These are phyloP conservation scores for Neurospora tetraspora DNA, from an alignment of 495 filamentous ascomycete genomes.

Conservation along the genomic window DNA sequence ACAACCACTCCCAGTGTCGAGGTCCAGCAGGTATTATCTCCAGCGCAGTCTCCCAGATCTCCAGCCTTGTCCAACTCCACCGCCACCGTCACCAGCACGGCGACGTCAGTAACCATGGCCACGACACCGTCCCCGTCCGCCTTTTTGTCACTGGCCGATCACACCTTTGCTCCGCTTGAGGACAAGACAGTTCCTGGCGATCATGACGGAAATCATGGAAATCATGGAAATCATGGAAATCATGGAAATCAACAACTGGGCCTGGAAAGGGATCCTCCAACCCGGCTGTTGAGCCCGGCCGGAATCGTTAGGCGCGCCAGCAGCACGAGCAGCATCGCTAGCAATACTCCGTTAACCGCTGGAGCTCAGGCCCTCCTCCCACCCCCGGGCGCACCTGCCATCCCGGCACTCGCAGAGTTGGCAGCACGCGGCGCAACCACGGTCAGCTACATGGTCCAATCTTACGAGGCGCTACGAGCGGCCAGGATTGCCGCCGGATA, in stretches of 20 bases:
- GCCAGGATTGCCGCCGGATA: constrained; percentile 13
- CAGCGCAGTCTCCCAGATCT: neutral
- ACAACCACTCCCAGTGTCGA: neutral
- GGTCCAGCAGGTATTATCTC: neutral
- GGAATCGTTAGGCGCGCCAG: neutral
- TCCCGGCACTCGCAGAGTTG: neutral
- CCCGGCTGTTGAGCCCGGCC: neutral
- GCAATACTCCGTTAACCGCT: neutral
- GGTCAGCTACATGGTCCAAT: constrained; percentile 24
- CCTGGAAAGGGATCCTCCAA: neutral
- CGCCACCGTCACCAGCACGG: neutral
- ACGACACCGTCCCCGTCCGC: neutral
- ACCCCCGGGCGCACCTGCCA: neutral
- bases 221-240: neutral
- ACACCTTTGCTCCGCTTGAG: neutral
- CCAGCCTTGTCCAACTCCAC: neutral
- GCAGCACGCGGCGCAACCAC: constrained; percentile 10
- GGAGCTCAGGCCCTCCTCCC: neutral
- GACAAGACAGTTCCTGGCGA: neutral
- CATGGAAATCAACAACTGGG: neutral
- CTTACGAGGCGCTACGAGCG: constrained; percentile 20
- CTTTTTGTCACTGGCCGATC: neutral
- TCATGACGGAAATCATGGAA: neutral
- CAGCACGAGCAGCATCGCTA: neutral
- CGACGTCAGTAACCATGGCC: neutral